phyloP scores from a whole-genome alignment of 2,329 filamentous ascomycete species.

The Scedosporium minutisporum region DNA sequence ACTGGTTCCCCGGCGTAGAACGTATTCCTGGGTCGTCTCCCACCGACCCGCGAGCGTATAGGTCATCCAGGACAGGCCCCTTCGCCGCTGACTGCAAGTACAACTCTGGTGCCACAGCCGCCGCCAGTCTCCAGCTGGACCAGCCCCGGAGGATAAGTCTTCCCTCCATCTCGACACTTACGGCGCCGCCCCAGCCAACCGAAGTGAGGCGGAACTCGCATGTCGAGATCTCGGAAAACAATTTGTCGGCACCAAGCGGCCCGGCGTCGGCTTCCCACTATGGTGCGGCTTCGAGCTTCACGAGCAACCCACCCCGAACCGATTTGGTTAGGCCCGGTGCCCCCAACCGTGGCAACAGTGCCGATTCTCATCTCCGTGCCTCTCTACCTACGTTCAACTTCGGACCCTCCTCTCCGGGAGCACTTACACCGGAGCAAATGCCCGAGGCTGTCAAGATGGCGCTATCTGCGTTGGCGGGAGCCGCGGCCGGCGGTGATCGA shows the following conservation, averaged over 20 bases:
- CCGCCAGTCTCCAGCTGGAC: background rate
- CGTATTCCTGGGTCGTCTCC: background rate
- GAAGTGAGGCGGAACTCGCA: background rate
- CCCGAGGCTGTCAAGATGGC: background rate
- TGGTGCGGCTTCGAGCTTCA: background rate
- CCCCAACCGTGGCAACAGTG: too few species aligned
- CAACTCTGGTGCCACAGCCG: background rate
- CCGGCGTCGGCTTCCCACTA: background rate
- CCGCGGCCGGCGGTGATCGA: background rate
- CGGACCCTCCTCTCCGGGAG: background rate
- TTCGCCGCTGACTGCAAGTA: background rate
- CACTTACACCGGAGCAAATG: background rate
- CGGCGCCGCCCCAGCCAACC: background rate
- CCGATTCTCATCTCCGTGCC: background rate
- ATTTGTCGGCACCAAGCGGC: background rate
- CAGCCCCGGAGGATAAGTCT: conserved; percentile 2
- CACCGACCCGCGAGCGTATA: background rate
- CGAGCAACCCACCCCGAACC: background rate
- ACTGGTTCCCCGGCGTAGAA: conserved; percentile 2
- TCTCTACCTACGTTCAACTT: background rate
- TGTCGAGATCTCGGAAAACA: background rate
- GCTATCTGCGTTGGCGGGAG: background rate
- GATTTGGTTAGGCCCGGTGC: too few species aligned
- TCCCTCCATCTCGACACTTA: background rate
- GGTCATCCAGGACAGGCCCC: background rate